phyloP scores from a whole-genome alignment of 1,139 yeast genomes.

The Suhomyces bribrorum region DNA sequence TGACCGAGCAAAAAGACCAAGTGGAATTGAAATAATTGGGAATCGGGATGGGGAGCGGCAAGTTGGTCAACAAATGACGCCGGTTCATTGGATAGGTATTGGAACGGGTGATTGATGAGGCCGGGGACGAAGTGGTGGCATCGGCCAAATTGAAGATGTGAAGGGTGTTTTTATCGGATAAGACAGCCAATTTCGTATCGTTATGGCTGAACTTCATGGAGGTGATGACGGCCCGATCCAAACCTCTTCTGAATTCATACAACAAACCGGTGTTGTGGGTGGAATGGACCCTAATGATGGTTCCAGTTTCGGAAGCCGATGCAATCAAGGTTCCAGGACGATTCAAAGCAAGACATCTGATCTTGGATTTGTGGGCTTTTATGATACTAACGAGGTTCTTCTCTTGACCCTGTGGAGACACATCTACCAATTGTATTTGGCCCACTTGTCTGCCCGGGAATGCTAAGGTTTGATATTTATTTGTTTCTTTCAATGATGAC shows the following conservation, averaged over 20 bases:
- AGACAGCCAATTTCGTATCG: conserved; percentile 74
- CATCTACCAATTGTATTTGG: conserved; percentile 76
- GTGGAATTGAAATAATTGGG: conserved; percentile 80
- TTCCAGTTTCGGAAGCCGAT: conserved; percentile 85
- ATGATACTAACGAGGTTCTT: conserved; percentile 67
- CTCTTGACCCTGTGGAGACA: conserved; percentile 61
- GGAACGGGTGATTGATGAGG: conserved; percentile 4
- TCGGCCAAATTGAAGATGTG: conserved; percentile 67
- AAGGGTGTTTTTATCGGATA: conserved; percentile 85
- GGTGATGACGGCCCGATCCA: conserved; percentile 78
- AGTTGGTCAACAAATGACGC: conserved; percentile 63
- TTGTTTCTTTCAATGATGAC: conserved; percentile 18
- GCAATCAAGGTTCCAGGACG: conserved; percentile 80
- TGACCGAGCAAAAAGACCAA: conserved; percentile 87
- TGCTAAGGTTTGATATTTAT: conserved; percentile 56
- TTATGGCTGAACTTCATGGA: conserved; percentile 83
- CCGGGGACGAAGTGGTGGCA: conserved; percentile 9
- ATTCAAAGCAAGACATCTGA: conserved; percentile 68
- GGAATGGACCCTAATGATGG: conserved; percentile 78
- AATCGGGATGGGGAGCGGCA: conserved; percentile 61
- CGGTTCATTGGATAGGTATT: conserved; percentile 41
- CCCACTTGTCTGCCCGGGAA: conserved; percentile 73
- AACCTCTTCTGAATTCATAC: conserved; percentile 84
- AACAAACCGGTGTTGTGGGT: conserved; percentile 71
- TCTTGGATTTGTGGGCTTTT: conserved; percentile 77